Evolutionary conservation across 2,329 filamentous ascomycete species (phyloP).

Genomic region (Penicillium sp.): DNA sequence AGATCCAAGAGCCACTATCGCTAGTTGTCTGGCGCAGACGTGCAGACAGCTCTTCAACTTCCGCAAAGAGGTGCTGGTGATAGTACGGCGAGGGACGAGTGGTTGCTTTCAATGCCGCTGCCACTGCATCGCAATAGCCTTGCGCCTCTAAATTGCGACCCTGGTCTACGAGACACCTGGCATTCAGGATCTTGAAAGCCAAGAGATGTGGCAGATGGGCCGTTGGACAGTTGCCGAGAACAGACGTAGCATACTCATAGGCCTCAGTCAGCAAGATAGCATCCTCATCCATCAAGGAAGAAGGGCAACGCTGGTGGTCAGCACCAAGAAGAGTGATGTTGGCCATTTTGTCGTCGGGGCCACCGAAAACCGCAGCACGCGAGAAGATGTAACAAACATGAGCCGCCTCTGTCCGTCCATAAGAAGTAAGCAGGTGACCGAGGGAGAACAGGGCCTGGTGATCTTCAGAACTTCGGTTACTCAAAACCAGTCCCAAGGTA

Average conservation of each 20-base stretch:
- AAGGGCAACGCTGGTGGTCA: constrained; percentile 70
- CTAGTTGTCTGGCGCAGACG: constrained; percentile 82
- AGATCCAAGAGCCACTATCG: constrained; percentile 82
- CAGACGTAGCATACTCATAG: constrained; percentile 83
- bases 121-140: constrained; percentile 86
- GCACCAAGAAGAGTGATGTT: constrained; percentile 82
- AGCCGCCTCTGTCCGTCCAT: constrained; percentile 84
- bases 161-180: constrained; percentile 76
- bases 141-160: constrained; percentile 80
- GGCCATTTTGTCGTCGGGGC: constrained; percentile 74
- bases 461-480: constrained; percentile 82
- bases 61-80: constrained; percentile 68
- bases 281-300: constrained; percentile 75
- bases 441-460: constrained; percentile 73
- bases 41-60: constrained; percentile 78
- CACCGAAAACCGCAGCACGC: constrained; percentile 70
- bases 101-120: constrained; percentile 70
- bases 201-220: constrained; percentile 75
- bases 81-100: constrained; percentile 86
- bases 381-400: constrained; percentile 94
- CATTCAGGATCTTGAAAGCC: constrained; percentile 88
- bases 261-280: constrained; percentile 92
- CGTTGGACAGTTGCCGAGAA: constrained; percentile 59
- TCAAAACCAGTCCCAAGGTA: constrained; percentile 78
- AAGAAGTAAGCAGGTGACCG: constrained; percentile 77